These are phyloP conservation scores for Maudiozyma turicensis DNA, from an alignment of 805 yeast genomes.

Conservation along the genomic window DNA sequence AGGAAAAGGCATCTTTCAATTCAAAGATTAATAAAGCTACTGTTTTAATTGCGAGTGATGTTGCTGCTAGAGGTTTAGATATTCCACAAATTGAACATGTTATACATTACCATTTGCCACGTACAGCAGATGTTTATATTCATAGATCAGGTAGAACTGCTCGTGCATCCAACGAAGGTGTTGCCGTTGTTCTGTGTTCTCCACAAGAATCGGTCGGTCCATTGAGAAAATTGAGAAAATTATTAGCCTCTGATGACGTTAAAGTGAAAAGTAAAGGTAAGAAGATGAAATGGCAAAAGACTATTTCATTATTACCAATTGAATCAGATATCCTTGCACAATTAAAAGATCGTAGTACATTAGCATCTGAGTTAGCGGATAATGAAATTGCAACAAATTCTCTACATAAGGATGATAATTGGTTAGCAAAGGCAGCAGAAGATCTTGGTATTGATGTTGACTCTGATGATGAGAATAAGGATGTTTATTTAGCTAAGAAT, in stretches of 20 bases:
- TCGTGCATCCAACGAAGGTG: constrained; percentile 88
- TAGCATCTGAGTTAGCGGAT: constrained; percentile 73
- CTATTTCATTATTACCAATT: constrained; percentile 61
- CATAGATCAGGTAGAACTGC: constrained; percentile 99
- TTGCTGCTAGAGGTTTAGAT: constrained; percentile 96
- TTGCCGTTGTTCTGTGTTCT: constrained; percentile 85
- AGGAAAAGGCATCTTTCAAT: constrained; percentile 31
- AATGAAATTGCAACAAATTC: constrained; percentile 52
- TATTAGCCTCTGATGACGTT: constrained; percentile 32
- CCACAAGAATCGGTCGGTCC: constrained; percentile 93
- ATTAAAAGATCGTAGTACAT: constrained; percentile 52
- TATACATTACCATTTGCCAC: constrained; percentile 89
- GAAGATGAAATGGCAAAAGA: constrained; percentile 38
- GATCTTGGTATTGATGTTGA: constrained; percentile 77
- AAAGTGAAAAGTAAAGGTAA: constrained; percentile 5
- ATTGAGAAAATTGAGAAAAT: constrained; percentile 57
- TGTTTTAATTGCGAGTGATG: constrained; percentile 88
- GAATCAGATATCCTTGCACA: constrained; percentile 67
- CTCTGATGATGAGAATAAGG: constrained; percentile 51
- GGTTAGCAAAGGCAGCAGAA: constrained; percentile 88
- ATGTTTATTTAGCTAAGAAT: constrained; percentile 44
- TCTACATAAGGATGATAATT: constrained; percentile 55
- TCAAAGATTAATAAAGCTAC: constrained; percentile 39
- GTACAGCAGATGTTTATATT: constrained; percentile 88
- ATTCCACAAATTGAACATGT: constrained; percentile 87